Percentiles rank a stretch among this genome's conserved stretches.
phyloP scores from a whole-genome alignment of 1,284 basidiomycete species.

The Taiwanofungus camphoratus region DNA sequence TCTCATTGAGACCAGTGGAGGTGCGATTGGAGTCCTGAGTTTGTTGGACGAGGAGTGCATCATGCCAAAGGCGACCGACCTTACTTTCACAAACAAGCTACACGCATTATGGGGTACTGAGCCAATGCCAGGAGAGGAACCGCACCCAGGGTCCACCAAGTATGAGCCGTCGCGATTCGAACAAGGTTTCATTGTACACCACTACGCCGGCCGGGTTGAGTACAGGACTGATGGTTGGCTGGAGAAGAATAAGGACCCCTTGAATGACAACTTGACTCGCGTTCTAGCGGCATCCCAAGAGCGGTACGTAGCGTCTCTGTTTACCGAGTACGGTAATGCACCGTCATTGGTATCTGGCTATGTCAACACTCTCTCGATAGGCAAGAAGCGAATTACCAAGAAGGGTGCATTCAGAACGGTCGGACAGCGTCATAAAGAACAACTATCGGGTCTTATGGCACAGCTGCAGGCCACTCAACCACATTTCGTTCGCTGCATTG shows the following conservation, averaged over 20 bases:
- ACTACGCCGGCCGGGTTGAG: slow-evolving; percentile 97
- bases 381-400: slow-evolving; percentile 79
- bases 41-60: slow-evolving; percentile 98
- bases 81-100: slow-evolving; percentile 94
- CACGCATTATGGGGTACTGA: slow-evolving; percentile 64
- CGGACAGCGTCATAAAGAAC: slow-evolving; percentile 94
- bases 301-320: slow-evolving; percentile 78
- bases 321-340: slow-evolving; percentile 74
- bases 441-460: slow-evolving; percentile 86
- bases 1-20: slow-evolving; percentile 81
- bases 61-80: slow-evolving; percentile 97
- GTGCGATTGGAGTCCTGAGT: slow-evolving; percentile 85
- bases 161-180: slow-evolving; percentile 87
- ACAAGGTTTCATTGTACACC: slow-evolving; percentile 92
- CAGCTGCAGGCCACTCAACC: slow-evolving; percentile 95
- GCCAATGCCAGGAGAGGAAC: slow-evolving; percentile 40
- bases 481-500: slow-evolving; percentile 98
- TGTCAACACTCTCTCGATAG: slow-evolving; percentile 41
- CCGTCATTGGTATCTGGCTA: slow-evolving; percentile 27
- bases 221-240: slow-evolving; percentile 97
- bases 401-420: slow-evolving; percentile 98
- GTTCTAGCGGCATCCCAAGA: slow-evolving; percentile 84
- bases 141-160: slow-evolving; percentile 74
- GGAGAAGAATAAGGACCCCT: slow-evolving; percentile 99
- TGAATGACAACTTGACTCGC: slow-evolving; percentile 94